Evolutionary conservation across 306 rosid genomes (phyloP).

Genomic region (Clitoria ternatea): DNA sequence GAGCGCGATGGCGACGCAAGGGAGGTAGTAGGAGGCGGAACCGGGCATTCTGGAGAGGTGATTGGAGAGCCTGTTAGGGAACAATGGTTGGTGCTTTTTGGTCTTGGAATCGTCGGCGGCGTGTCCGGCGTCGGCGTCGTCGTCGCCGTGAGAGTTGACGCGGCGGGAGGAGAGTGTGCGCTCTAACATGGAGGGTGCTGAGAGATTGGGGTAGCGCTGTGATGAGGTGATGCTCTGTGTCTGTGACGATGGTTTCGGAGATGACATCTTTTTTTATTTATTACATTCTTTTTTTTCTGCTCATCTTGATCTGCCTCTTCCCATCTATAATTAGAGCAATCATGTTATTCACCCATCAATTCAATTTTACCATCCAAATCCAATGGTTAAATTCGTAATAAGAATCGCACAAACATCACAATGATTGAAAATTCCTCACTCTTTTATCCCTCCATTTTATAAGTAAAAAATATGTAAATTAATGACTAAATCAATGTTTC

Average conservation of each 20-base stretch:
- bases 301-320: too few relatives aligned
- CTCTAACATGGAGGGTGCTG: conserved; percentile 44
- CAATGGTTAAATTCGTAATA: too few relatives aligned
- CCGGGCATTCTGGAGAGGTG: conserved; percentile 46
- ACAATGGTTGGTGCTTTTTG: conserved; percentile 47
- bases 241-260: background rate
- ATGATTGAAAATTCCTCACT: too few relatives aligned
- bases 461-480: too few relatives aligned
- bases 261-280: conserved; percentile 2
- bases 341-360: too few relatives aligned
- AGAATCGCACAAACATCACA: too few relatives aligned
- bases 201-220: conserved; percentile 20
- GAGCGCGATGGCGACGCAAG: conserved; percentile 26
- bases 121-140: conserved; percentile 19
- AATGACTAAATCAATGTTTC: too few relatives aligned
- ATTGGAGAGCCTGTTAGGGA: conserved; percentile 46
- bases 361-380: too few relatives aligned
- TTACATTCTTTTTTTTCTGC: background rate
- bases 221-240: conserved; percentile 21
- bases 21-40: conserved; percentile 30
- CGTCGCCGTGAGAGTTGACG: conserved; percentile 34
- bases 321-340: too few relatives aligned
- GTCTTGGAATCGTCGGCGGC: conserved; percentile 52
- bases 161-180: conserved; percentile 80
- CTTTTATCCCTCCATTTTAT: too few relatives aligned